Base-by-base conservation (phyloP, 202 grass and related monocot genomes). In the Setaria viridis region DNA sequence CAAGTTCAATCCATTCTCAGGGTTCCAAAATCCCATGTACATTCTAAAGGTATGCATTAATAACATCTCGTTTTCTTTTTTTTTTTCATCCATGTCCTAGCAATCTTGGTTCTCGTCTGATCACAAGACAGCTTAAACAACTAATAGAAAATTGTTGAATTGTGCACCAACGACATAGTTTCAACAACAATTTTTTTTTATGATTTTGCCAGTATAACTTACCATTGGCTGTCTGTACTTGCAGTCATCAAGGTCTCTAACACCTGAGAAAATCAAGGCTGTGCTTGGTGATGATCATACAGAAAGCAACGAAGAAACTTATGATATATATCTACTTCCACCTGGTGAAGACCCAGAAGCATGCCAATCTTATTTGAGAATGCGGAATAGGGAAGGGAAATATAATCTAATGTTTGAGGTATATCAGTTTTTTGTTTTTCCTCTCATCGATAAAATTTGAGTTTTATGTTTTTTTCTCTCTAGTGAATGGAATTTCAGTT, bases 351-450 rank as follows among this genome's bases (percentile, higher is more conserved):
- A 99, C 88, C 97, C 92, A 87, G 97, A 99, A 86, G 80, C 94
- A 51, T 99, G 97, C 46, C 97, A 99, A 78, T 99, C 97, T 72
- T 99, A 99, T 88, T 86, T 99, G 78, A 92, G 94, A 80, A 99
- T 99, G 97, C 82, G 94, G 63, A 99, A 99, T 75, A 93, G 89
- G 76, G 94, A 99, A 86, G 97, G 97, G 65, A 99, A 99, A 87
- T 99, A 99, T 69, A 97, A 94, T 83, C 90, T 97, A 70, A 97
- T 99, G 97, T 99, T 99, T 87, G 94, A 99, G 97, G 97, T 99
- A 79, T 80, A 58, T 62, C n/a, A 30, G 9, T 90, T 87, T 67
- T 80, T 46, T 71, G 3, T 53, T 30, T 60, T 59, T 2, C 5
- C 11, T 42, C 11, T 59, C 34, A 41, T 32, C 33, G 15, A 60